Evolutionary conservation across 495 filamentous ascomycete genomes (phyloP), one percentile per base, ranked within the genome.

Genomic region (Penicillium coprophilum): DNA sequence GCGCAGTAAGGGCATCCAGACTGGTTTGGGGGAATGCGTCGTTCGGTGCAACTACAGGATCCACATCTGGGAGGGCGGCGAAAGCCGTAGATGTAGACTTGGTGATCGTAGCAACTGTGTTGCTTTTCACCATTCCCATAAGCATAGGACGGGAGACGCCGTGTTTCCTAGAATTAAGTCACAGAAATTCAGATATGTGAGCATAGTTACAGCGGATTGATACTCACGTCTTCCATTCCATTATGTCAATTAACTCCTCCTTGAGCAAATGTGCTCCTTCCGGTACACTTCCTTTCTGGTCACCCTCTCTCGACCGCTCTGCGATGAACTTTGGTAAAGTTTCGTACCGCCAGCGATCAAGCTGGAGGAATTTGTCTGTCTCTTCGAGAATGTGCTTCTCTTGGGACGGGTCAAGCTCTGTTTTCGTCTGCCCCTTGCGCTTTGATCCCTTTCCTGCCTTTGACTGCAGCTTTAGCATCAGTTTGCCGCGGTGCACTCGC

Each of bases 181-280:
- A 55, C 43, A 45, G n/a, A 70, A 55, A 38, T n/a, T 4, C 15
- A 7, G 0, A 34, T 4, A 4, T 7, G n/a, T 38, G 15, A 17
- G 8, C 9, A 38, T 1, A n/a, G n/a, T n/a, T n/a, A n/a, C n/a
- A 8, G 34, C 34, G 17, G 17, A 38, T 38, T 6, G 24, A 19
- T n/a, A 78, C 85, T 65, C 77, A 91, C 87, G 88, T 70, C 72
- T 91, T 92, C 89, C 89, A 92, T 53, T 88, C 82, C 47, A 90
- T 81, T n/a, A 91, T 55, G 31, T 39, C 53, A 39, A 70, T 44
- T 28, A 75, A 23, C 30, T 77, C 74, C 0, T 69, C 67, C 20
- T 72, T 74, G 12, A 52, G 61, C 9, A 76, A 27, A 52, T 57
- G 60, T n/a, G 34, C 50, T 51, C 27, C 45, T 3, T 43, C 23